Evolutionary conservation across 2,329 filamentous ascomycete species (phyloP), one percentile per base, ranked within the genome.

Genomic region (Trichoderma simmonsii): DNA sequence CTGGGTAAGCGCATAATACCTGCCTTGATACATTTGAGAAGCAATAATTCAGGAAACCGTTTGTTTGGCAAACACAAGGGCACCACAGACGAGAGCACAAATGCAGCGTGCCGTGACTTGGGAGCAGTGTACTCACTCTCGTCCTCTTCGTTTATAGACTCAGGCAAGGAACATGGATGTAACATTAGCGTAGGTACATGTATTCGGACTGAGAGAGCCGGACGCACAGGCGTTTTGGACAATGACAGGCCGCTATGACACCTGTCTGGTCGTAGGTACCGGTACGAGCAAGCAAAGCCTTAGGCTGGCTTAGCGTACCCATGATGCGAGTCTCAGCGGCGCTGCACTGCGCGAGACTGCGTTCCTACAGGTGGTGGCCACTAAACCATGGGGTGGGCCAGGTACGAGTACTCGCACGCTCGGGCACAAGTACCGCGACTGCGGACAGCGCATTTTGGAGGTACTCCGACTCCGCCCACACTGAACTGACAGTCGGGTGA

Each of bases 391-490:
- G 43, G 15, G 63, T 62, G 70, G 70, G 43, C 61, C 70, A 71
- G 70, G 70, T 56, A 68, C 63, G 63, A 51, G 48, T 60, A 32
- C 57, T 30, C 66, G n/a, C 24, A 21, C 51, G 6, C 18, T 48
- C 39, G 70, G 36, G 63, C 30, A 57, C 70, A 67, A 67, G 51
- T 54, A 69, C 56, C 65, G 65, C 15, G 11, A 34, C 18, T 32
- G 65, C 26, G 51, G 18, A 3, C 18, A 21, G 65, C n/a, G 14
- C 34, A 26, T 57, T 4, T 6, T 15, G 43, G n/a, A 8, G 34
- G 54, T 30, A 43, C 21, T 48, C n/a, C 48, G 21, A 24, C 48
- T 54, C n/a, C 48, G 48, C 48, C 48, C 48, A 54, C 48, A 24
- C 48, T 24, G 5, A 24, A 54, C 48, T 24, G 21, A 54, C 32